Evolutionary conservation across 2,329 filamentous ascomycete species (phyloP).

Genomic region (Apiospora malaysiana): DNA sequence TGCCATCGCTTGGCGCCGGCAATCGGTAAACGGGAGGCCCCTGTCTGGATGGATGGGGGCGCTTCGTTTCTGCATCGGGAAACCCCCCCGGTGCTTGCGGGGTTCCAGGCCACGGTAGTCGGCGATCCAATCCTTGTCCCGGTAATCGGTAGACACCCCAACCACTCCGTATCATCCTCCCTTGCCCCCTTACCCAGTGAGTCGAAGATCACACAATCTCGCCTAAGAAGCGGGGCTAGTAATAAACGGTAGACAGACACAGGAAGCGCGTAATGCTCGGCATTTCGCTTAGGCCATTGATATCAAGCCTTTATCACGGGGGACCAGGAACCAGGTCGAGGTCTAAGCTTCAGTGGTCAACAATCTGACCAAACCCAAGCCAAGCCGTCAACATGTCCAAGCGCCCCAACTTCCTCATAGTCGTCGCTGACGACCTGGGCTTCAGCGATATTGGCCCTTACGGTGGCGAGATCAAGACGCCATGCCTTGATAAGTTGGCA

Average conservation of each 20-base stretch:
- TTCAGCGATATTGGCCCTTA: constrained; percentile 65
- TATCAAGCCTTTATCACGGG: background rate
- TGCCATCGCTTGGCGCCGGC: background rate
- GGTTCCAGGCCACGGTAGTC: background rate
- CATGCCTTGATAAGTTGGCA: constrained; percentile 61
- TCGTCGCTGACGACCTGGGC: constrained; percentile 65
- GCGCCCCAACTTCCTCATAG: constrained; percentile 64
- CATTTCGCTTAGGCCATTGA: background rate
- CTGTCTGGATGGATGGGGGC: background rate
- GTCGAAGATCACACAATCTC: background rate
- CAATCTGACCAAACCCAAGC: background rate
- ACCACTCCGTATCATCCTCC: background rate
- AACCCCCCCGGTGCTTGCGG: background rate
- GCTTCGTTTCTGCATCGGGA: background rate
- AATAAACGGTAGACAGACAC: background rate
- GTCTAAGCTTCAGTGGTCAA: background rate
- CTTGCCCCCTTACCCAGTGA: background rate
- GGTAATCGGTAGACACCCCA: background rate
- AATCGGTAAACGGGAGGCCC: background rate
- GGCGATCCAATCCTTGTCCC: background rate
- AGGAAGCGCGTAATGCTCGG: background rate
- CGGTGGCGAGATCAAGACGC: constrained; percentile 65
- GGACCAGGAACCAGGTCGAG: background rate
- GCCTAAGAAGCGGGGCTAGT: background rate
- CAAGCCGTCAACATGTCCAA: constrained; percentile 22